These are phyloP conservation scores for Leishmania mexicana DNA, from an alignment of 208 protist species.

Conservation along the genomic window DNA sequence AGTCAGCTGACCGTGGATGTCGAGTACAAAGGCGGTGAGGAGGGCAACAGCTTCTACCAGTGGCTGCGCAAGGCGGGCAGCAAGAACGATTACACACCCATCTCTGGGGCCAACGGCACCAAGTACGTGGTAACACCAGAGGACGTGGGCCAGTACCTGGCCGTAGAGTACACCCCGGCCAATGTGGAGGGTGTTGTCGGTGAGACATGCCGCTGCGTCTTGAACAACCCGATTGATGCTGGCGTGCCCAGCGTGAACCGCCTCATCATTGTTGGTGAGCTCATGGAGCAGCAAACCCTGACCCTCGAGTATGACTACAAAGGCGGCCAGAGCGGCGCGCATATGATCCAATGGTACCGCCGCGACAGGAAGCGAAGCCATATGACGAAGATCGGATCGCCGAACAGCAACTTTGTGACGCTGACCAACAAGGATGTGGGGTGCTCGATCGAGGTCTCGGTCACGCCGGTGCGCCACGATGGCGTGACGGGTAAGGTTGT, in stretches of 20 bases:
- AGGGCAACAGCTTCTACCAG: slow-evolving; percentile 90
- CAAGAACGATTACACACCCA: slow-evolving; percentile 75
- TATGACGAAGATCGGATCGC: slow-evolving; percentile 62
- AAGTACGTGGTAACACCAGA: slow-evolving; percentile 79
- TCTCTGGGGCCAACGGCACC: slow-evolving; percentile 77
- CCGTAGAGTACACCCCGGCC: slow-evolving; percentile 92
- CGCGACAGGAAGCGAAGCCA: slow-evolving; percentile 47
- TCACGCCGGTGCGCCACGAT: slow-evolving; percentile 88
- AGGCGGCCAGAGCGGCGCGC: slow-evolving; percentile 78
- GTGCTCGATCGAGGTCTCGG: slow-evolving; percentile 80
- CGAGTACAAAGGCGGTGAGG: slow-evolving; percentile 84
- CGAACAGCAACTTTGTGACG: slow-evolving; percentile 71
- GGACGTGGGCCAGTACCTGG: slow-evolving; percentile 88
- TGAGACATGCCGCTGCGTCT: slow-evolving; percentile 89
- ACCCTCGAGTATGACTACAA: slow-evolving; percentile 83
- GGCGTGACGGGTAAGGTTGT: slow-evolving; percentile 70
- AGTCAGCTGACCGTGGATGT: slow-evolving; percentile 84
- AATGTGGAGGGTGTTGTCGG: slow-evolving; percentile 83
- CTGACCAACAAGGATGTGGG: slow-evolving; percentile 82
- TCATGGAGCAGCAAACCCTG: slow-evolving; percentile 75
- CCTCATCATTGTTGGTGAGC: slow-evolving; percentile 70
- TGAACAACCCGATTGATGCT: slow-evolving; percentile 87
- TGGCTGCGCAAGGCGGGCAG: slow-evolving; percentile 83
- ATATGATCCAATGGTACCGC: slow-evolving; percentile 92
- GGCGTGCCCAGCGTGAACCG: slow-evolving; percentile 56